Conservation (phyloP, 352 stramenopile genomes). For the Pythium volutum region DNA sequence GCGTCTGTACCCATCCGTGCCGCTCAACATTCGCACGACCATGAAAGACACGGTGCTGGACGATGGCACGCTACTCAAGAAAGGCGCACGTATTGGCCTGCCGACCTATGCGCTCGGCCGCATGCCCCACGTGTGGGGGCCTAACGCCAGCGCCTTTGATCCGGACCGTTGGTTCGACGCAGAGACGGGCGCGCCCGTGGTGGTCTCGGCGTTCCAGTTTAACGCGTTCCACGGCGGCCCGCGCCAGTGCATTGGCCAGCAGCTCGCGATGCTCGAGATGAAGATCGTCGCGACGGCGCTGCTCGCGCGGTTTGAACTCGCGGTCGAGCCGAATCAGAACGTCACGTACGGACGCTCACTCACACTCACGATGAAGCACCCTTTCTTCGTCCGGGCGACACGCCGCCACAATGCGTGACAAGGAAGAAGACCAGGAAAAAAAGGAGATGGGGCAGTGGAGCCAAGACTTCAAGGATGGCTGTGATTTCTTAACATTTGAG, state of each 20-base stretch:
- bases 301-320: constrained; percentile 56
- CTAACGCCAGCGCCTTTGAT: constrained; percentile 26
- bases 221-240: constrained; percentile 46
- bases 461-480: no score
- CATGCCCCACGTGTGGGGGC: constrained; percentile 29
- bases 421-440: not conserved
- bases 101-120: constrained; percentile 33
- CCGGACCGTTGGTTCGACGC: constrained; percentile 33
- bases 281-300: constrained; percentile 64
- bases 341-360: constrained; percentile 52
- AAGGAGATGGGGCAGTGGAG: no score
- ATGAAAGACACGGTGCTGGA: constrained; percentile 28
- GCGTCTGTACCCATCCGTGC: constrained; percentile 40
- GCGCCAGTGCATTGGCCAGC: constrained; percentile 58
- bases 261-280: constrained; percentile 82
- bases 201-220: constrained; percentile 42
- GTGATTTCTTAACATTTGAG: no score
- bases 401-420: not conserved
- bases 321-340: constrained; percentile 27
- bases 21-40: constrained; percentile 31
- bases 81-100: constrained; percentile 25
- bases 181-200: constrained; percentile 12
- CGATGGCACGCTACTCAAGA: constrained; percentile 34
- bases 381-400: constrained; percentile 6
- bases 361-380: constrained; percentile 40